Base-by-base conservation (phyloP, 148 eudicot genomes). In the Pharnaceum exiguum region DNA sequence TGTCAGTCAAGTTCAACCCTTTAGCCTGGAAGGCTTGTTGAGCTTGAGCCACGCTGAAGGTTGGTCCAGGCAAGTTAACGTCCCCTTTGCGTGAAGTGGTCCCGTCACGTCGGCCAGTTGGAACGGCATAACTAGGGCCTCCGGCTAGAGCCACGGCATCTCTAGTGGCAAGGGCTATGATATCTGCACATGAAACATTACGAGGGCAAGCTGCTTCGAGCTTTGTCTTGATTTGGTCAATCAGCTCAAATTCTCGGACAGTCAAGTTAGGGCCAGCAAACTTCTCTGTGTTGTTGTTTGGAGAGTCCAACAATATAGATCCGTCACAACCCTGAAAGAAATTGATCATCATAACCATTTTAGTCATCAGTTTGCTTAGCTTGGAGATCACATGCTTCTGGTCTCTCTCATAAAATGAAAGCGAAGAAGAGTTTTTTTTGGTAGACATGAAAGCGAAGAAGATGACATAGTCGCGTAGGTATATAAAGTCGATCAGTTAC, bases 181-280 rank as follows among this genome's bases (percentile, higher is more conserved):
- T 64, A 33, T 64, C 68, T 1, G 68, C 68, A 31, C 68, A 64
- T 2, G 68, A 64, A 46, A 64, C 60, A 4, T 45, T 64, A 24
- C 32, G 16, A 10, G 68, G 60, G 33, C 68, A 64, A 16, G 13
- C 37, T 0, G 2, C 7, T 46, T 64, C 68, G 1, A 64, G 52
- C 12, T 7, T 32, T 2, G 68, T 23, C 46, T 64, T 64, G 28
- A 64, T 64, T 44, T 44, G 24, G 13, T 64, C 68, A 9, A 64
- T 54, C 27, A 64, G 37, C 24, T 64, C 51, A 28, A 44, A 64
- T 25, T 23, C 68, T 32, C 60, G 52, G 4, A 64, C 46, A 5
- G 60, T 46, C 0, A 35, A 54, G 54, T 64, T 64, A 0, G 68
- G 28, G 12, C 53, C 60, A 4, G 68, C 60, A 6, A 8, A 43